Conservation (phyloP, 495 filamentous ascomycete genomes). For the Xylaria palmicola region DNA sequence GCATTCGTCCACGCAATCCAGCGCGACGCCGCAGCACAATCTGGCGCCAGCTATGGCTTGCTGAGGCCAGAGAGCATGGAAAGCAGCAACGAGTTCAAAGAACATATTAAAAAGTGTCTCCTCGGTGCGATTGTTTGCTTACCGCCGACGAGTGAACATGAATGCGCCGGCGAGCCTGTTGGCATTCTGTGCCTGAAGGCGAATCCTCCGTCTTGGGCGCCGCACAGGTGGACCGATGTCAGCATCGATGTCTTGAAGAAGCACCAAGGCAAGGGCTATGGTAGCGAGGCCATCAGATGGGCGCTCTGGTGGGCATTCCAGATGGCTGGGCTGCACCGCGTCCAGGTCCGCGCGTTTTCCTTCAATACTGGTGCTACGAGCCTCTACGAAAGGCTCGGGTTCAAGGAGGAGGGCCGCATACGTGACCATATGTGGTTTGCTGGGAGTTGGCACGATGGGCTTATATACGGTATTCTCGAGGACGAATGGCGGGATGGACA, state of each 20-base stretch:
- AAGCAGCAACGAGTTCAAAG: constrained; percentile 18
- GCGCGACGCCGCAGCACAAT: constrained; percentile 25
- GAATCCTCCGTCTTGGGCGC: constrained; percentile 16
- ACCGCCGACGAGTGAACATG: constrained; percentile 1
- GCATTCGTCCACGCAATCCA: constrained; percentile 26
- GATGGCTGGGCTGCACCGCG: constrained; percentile 45
- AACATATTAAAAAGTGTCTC: constrained; percentile 29
- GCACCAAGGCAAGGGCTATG: constrained; percentile 52
- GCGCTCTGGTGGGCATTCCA: constrained; percentile 48
- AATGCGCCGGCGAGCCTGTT: constrained; percentile 9
- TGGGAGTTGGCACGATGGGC: constrained; percentile 45
- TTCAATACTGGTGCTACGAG: constrained; percentile 45
- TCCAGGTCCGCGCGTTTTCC: constrained; percentile 39
- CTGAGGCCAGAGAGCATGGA: constrained; percentile 24
- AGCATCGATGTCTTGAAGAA: constrained; percentile 38
- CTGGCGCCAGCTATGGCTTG: constrained; percentile 24
- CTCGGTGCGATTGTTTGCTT: constrained; percentile 44
- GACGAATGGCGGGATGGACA: constrained; percentile 42
- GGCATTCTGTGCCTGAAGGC: constrained; percentile 28
- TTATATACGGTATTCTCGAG: constrained; percentile 47
- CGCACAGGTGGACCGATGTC: constrained; percentile 45
- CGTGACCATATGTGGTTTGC: constrained; percentile 44
- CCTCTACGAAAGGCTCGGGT: constrained; percentile 50
- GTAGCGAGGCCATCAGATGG: constrained; percentile 54
- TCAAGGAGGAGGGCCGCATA: constrained; percentile 47